Evolutionary conservation across 2,329 filamentous ascomycete species (phyloP), one percentile per base, ranked within the genome.

Genomic region (Colletotrichum scovillei): DNA sequence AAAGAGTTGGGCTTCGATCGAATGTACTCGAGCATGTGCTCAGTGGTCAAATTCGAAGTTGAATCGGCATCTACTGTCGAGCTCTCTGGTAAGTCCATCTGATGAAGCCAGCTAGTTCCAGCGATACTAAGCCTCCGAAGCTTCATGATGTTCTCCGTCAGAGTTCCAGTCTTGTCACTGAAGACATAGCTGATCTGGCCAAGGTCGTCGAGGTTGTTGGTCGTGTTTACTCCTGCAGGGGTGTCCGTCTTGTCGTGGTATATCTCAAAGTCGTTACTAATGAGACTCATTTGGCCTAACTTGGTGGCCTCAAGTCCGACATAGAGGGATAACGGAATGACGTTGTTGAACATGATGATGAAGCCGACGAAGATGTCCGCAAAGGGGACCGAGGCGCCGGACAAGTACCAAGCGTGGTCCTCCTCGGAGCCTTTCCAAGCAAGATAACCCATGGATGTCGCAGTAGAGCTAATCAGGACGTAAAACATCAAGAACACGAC

Each of bases 291-390:
- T 79, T 91, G 89, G 7, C 89, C 93, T 11, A 97, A 86, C 81
- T 97, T 97, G 81, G 97, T 92, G 70, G 97, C 87, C 75, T 98
- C 95, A 81, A 98, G 86, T 79, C 92, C 97, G 76, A 98, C 94
- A 76, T 98, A 98, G 0, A 98, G 88, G 0, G 95, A 95, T 12
- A 98, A 88, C 0, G 96, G 95, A 72, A 98, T 95, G 84, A 98
- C 91, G 49, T 97, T 98, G 82, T 98, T 98, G 84, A 97, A 97
- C 91, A 97, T 95, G 83, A 98, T 98, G 76, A 97, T 91, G 80
- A 95, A 98, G 0, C 94, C 95, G 32, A 96, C 92, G 75, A 98
- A 92, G 73, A 97, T 95, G 35, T 95, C 91, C 75, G 94, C 90
- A 77, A 94, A 93, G 0, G 89, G 87, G 16, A 98, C 94, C 4